Conservation (phyloP, 495 filamentous ascomycete species). For the Neurospora sp. region DNA sequence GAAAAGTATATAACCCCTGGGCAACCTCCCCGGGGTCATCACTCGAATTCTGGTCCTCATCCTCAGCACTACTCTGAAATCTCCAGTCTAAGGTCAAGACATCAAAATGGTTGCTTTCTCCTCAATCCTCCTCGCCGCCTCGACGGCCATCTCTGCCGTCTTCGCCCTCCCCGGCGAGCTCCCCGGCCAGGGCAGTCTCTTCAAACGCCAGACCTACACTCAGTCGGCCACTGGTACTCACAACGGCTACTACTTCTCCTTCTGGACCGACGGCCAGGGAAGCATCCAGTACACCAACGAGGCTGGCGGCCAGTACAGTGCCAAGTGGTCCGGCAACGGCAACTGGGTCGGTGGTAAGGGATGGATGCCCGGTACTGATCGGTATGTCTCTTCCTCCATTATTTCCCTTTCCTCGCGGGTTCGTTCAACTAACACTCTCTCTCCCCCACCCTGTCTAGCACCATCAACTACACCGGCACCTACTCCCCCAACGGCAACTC, state of each 20-base stretch:
- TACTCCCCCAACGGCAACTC: constrained; percentile 32
- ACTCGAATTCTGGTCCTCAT: background rate
- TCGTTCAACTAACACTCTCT: constrained; percentile 1
- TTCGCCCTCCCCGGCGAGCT: constrained; percentile 32
- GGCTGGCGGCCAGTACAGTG: constrained; percentile 42
- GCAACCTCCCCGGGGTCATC: background rate
- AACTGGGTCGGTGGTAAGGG: constrained; percentile 58
- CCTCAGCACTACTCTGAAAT: background rate
- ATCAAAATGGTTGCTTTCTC: constrained; percentile 37
- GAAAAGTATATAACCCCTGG: constrained; percentile 1
- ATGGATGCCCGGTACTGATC: constrained; percentile 42
- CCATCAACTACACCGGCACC: constrained; percentile 36
- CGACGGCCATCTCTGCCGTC: constrained; percentile 20
- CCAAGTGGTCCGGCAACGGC: constrained; percentile 42
- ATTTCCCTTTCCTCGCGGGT: constrained; percentile 1
- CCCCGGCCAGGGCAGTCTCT: constrained; percentile 19
- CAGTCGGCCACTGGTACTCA: constrained; percentile 38
- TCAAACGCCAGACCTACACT: constrained; percentile 24
- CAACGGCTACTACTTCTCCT: constrained; percentile 53
- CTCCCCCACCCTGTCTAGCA: constrained; percentile 12
- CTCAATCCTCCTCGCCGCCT: constrained; percentile 29
- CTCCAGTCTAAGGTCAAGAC: background rate
- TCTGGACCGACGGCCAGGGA: constrained; percentile 49
- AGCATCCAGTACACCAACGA: constrained; percentile 48
- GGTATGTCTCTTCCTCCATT: constrained; percentile 18